These are phyloP conservation scores for Suillus weaverae DNA, from an alignment of 768 basidiomycete species.

Conservation along the genomic window DNA sequence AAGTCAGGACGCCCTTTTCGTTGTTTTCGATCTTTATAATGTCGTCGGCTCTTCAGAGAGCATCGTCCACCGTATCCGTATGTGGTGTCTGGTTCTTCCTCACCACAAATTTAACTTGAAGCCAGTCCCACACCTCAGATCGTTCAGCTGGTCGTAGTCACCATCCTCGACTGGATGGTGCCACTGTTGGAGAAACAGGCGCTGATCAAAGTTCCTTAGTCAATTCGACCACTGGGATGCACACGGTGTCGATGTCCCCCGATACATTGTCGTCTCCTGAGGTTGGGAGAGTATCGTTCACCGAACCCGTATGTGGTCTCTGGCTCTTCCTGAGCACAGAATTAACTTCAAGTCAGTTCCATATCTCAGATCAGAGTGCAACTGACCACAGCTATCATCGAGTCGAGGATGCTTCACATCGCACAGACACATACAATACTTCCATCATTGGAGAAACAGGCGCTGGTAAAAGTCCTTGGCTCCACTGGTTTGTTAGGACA, in stretches of 20 bases:
- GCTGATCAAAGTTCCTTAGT: constrained; percentile 30
- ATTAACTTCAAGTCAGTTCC: background rate
- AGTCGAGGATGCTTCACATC: no score
- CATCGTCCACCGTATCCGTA: background rate
- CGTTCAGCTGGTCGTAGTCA: background rate
- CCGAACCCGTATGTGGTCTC: background rate
- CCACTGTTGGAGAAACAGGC: constrained; percentile 25
- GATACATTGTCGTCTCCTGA: constrained; percentile 7
- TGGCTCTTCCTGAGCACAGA: background rate
- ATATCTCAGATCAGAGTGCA: background rate
- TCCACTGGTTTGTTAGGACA: no score
- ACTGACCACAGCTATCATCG: background rate
- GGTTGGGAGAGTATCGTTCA: no score
- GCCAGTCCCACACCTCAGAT: background rate
- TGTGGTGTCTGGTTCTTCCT: background rate
- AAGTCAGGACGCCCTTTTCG: background rate
- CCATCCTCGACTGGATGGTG: background rate
- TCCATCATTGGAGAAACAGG: background rate
- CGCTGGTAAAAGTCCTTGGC: no score
- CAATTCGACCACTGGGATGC: constrained; percentile 26
- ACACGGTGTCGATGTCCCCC: constrained; percentile 22
- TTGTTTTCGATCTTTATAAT: background rate
- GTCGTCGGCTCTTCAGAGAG: background rate
- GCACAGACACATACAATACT: background rate
- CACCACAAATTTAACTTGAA: background rate